Percentiles rank a stretch among this genome's conserved stretches.
phyloP scores from a whole-genome alignment of 2,329 filamentous ascomycete species.

The Paraphoma chrysanthemicola region DNA sequence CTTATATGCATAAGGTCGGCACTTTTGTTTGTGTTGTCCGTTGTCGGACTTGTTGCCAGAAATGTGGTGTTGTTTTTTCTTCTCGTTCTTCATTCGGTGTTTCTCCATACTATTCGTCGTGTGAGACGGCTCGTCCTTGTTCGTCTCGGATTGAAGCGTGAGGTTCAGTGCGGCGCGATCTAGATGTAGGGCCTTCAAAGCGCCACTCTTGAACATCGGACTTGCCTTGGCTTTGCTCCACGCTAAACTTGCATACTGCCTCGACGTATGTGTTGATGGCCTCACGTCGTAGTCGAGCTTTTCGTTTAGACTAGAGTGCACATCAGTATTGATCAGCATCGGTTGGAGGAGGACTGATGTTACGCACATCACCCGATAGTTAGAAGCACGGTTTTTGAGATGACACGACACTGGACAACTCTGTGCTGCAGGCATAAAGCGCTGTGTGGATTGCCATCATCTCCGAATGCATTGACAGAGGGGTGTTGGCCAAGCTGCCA shows the following conservation, averaged over 20 bases:
- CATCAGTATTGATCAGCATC: neutral
- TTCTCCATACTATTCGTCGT: conserved; percentile 40
- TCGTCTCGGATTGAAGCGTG: conserved; percentile 27
- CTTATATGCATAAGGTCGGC: conserved; percentile 22
- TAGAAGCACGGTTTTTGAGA: conserved; percentile 59
- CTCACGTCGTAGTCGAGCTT: conserved; percentile 52
- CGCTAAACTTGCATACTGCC: conserved; percentile 47
- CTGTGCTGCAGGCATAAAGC: conserved; percentile 53
- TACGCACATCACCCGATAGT: conserved; percentile 48
- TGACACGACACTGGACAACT: conserved; percentile 52
- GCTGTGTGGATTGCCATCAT: conserved; percentile 64
- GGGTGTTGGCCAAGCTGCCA: conserved; percentile 48
- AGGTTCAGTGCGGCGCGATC: conserved; percentile 41
- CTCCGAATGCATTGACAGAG: conserved; percentile 61
- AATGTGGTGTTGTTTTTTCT: conserved; percentile 32
- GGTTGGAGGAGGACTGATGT: neutral
- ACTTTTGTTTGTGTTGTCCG: conserved; percentile 33
- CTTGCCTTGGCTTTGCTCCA: conserved; percentile 43
- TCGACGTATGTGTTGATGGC: conserved; percentile 55
- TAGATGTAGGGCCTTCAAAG: conserved; percentile 58
- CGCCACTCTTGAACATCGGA: conserved; percentile 53
- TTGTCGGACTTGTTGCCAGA: conserved; percentile 31
- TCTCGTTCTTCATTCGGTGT: conserved; percentile 31
- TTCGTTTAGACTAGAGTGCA: conserved; percentile 55
- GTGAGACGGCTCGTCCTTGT: conserved; percentile 22